Evolutionary conservation across 208 protist species (phyloP).

Genomic region (Phytomonas sp.): DNA sequence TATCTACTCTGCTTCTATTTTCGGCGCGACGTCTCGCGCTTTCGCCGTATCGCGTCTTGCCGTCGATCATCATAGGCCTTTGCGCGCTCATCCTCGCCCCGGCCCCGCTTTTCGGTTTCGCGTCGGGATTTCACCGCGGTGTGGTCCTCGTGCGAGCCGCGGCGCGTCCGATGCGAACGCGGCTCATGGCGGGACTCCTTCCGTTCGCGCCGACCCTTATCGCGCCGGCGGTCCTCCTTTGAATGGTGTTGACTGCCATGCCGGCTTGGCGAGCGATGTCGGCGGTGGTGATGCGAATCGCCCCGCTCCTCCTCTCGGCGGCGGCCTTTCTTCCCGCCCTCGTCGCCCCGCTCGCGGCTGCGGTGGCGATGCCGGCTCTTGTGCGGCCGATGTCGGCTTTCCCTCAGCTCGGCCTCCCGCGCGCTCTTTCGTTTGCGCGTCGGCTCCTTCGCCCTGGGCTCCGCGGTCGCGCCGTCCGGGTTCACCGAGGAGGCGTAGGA

Average conservation of each 20-base stretch:
- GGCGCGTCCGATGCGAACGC: not conserved
- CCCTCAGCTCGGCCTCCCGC: conserved; percentile 5
- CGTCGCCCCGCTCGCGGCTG: conserved; percentile 15
- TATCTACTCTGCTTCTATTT: conserved; percentile 10
- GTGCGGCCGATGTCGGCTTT: conserved; percentile 13
- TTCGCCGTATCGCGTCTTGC: conserved; percentile 33
- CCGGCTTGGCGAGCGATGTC: not conserved
- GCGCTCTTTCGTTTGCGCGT: not conserved
- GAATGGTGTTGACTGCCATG: not conserved
- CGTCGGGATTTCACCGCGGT: not conserved
- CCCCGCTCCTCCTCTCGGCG: conserved; percentile 11
- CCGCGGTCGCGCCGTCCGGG: not conserved
- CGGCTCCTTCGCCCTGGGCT: not conserved
- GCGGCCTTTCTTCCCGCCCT: conserved; percentile 9
- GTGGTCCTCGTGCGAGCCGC: not conserved
- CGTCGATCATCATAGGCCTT: conserved; percentile 37
- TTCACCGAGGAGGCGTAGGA: conserved; percentile 5
- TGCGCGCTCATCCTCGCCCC: not conserved
- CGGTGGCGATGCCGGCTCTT: conserved; percentile 17
- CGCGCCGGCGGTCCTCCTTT: not conserved
- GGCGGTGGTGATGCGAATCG: conserved; percentile 9
- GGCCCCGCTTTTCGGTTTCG: not conserved
- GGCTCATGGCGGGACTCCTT: not conserved
- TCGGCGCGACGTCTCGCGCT: conserved; percentile 11
- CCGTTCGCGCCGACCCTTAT: not conserved